phyloP scores from a whole-genome alignment of 768 basidiomycete species.

The Lentinus tigrinus region DNA sequence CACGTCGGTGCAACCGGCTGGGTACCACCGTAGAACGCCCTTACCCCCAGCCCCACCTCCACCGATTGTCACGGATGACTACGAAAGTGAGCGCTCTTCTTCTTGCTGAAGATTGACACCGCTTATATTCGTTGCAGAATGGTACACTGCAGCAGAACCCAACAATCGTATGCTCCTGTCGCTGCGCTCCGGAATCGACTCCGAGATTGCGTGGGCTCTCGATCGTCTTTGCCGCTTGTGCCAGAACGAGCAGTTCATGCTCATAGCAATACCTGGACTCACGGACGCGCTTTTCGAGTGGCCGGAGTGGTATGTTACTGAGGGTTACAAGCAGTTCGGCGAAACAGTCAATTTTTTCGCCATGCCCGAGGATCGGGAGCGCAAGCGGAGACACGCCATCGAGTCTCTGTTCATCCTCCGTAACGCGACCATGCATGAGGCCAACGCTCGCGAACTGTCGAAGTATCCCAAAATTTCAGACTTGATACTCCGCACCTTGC shows the following conservation, averaged over 20 bases:
- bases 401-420: slow-evolving; percentile 85
- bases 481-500: slow-evolving; percentile 64
- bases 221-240: slow-evolving; percentile 82
- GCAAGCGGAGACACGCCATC: slow-evolving; percentile 71
- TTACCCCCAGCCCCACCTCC: slow-evolving; percentile 35
- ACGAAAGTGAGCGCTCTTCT: slow-evolving; percentile 57
- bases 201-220: slow-evolving; percentile 88
- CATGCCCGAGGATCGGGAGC: slow-evolving; percentile 45
- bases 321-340: slow-evolving; percentile 50
- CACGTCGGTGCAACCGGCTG: not conserved
- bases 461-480: slow-evolving; percentile 60
- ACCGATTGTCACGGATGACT: slow-evolving; percentile 59
- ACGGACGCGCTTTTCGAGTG: slow-evolving; percentile 84
- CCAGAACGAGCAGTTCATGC: slow-evolving; percentile 72
- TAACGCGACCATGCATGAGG: slow-evolving; percentile 74
- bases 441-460: slow-evolving; percentile 62
- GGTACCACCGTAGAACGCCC: slow-evolving; percentile 16
- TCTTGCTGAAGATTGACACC: not conserved
- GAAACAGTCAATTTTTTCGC: slow-evolving; percentile 55
- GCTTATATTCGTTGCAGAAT: slow-evolving; percentile 45
- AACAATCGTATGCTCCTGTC: slow-evolving; percentile 92
- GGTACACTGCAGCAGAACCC: slow-evolving; percentile 79
- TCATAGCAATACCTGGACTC: slow-evolving; percentile 73
- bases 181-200: slow-evolving; percentile 75
- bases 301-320: slow-evolving; percentile 79